Percentiles rank a stretch among this genome's conserved stretches.
phyloP scores from a whole-genome alignment of 805 yeast species.

The Zygotorulaspora danielsina region DNA sequence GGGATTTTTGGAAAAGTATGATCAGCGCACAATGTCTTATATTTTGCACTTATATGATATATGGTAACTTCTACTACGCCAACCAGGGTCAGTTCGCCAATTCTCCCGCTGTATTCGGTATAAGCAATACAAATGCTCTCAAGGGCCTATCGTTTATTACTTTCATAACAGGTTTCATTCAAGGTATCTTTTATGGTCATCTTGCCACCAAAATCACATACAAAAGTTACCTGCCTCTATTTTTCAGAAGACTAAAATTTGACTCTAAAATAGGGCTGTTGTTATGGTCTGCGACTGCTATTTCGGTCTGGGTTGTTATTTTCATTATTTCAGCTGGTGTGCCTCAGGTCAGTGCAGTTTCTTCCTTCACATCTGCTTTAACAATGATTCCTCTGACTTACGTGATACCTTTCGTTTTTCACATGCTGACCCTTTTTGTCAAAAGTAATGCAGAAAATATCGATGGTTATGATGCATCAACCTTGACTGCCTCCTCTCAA shows the following conservation, averaged over 20 bases:
- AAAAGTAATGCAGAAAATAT: constrained; percentile 3
- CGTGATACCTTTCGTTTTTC: constrained; percentile 4
- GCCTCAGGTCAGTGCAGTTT: constrained; percentile 8
- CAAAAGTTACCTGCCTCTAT: constrained; percentile 4
- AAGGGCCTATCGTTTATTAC: constrained; percentile 4
- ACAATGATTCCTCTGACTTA: constrained; percentile 8
- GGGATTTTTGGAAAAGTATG: constrained; percentile 9
- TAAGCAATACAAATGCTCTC: constrained; percentile 4
- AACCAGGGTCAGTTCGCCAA: constrained; percentile 7
- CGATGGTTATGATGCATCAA: not conserved
- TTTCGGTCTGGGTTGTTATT: constrained; percentile 1
- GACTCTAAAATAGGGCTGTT: constrained; percentile 3
- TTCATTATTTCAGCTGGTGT: constrained; percentile 6
- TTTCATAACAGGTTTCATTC: constrained; percentile 6
- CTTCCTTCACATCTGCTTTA: constrained; percentile 7
- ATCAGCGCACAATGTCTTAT: constrained; percentile 3
- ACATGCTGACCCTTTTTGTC: constrained; percentile 4
- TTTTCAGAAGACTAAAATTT: constrained; percentile 4
- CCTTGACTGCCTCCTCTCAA: not conserved
- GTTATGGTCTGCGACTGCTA: constrained; percentile 4
- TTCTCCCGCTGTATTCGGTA: constrained; percentile 6
- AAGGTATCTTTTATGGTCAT: constrained; percentile 5
- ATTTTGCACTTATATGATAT: constrained; percentile 6
- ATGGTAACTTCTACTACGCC: constrained; percentile 4
- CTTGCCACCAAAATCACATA: constrained; percentile 5